phyloP scores from a whole-genome alignment of 768 basidiomycete genomes.

The Tephrocybe rancida region DNA sequence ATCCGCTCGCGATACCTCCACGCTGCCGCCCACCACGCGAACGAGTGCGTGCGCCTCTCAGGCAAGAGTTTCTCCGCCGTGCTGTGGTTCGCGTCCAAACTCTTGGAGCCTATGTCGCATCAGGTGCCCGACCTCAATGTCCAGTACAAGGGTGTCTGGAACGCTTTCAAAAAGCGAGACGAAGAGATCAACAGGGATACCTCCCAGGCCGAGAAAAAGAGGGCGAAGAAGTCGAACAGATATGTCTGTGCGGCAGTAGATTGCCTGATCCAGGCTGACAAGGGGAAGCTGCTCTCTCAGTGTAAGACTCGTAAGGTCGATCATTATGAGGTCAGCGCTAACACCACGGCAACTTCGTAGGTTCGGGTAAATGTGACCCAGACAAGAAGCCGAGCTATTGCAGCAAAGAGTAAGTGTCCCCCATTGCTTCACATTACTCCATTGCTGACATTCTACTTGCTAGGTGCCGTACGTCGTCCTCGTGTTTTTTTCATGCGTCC shows the following conservation, averaged over 20 bases:
- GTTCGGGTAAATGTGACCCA: conserved; percentile 29
- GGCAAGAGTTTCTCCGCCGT: conserved; percentile 18
- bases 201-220: conserved; percentile 23
- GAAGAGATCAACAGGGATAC: conserved; percentile 18
- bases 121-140: conserved; percentile 13
- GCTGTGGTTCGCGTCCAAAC: conserved; percentile 20
- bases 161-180: conserved; percentile 20
- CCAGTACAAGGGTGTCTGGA: conserved; percentile 23
- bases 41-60: conserved; percentile 15
- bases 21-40: conserved; percentile 22
- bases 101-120: conserved; percentile 16
- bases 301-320: conserved; percentile 23
- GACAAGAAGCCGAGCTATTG: conserved; percentile 36
- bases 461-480: conserved; percentile 14
- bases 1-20: conserved; percentile 14
- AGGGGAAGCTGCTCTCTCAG: conserved; percentile 23
- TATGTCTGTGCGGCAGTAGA: conserved; percentile 29
- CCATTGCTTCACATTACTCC: background rate
- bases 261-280: conserved; percentile 29
- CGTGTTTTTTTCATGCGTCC: background rate
- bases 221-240: conserved; percentile 24
- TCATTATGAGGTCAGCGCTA: background rate
- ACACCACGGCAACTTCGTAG: too few relatives aligned
- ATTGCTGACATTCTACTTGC: background rate
- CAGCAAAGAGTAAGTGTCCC: conserved; percentile 26